Percentiles rank a stretch among this genome's conserved stretches.
Evolutionary conservation across 768 basidiomycete species (phyloP).

Genomic region (Serendipita sp.): DNA sequence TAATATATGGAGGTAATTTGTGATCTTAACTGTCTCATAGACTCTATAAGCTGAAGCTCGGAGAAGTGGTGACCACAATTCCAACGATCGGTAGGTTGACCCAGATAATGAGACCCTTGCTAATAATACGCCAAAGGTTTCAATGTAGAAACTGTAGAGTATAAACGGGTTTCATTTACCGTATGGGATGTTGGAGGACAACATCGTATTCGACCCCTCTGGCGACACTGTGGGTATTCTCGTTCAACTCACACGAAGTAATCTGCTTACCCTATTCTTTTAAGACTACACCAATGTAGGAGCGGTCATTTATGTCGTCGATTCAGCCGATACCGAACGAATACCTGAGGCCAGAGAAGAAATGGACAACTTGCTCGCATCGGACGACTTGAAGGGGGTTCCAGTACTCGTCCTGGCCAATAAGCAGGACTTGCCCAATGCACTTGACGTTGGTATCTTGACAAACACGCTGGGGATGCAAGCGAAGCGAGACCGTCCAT

Average conservation of each 20-base stretch:
- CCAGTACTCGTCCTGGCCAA: conserved; percentile 22
- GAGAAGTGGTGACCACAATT: conserved; percentile 24
- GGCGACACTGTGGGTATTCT: conserved; percentile 28
- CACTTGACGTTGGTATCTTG: neutral
- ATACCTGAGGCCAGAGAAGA: conserved; percentile 36
- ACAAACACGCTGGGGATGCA: neutral
- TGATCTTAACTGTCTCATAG: conserved; percentile 23
- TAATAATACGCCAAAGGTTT: conserved; percentile 23
- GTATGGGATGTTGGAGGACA: conserved; percentile 56
- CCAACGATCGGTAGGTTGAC: conserved; percentile 22
- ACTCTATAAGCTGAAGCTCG: conserved; percentile 22
- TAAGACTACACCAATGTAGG: conserved; percentile 35
- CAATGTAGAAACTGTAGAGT: conserved; percentile 45
- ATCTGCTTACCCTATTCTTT: neutral
- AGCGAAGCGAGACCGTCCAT: neutral
- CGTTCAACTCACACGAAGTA: neutral
- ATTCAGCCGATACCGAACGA: conserved; percentile 34
- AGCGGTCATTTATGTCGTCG: conserved; percentile 49
- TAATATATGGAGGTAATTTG: neutral
- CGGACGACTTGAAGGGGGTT: conserved; percentile 28
- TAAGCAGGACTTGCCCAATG: conserved; percentile 6
- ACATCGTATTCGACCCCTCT: conserved; percentile 29
- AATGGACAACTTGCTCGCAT: conserved; percentile 28
- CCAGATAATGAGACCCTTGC: neutral
- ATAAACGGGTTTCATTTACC: conserved; percentile 35